Base-by-base conservation (phyloP, 23 red algal species). In the Gracilaria gracilis region DNA sequence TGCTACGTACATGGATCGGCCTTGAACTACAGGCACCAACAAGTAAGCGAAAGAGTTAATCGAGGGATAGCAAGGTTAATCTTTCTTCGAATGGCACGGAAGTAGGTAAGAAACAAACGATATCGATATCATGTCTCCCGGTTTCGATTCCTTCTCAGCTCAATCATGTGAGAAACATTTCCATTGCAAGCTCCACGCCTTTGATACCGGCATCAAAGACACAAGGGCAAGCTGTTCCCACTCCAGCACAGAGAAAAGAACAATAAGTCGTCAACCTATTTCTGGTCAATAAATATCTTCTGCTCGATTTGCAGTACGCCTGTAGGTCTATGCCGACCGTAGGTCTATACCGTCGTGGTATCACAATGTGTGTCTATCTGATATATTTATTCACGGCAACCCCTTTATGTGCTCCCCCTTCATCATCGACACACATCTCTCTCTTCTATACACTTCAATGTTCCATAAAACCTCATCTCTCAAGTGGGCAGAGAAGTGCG, bases 271-370 rank as follows among this genome's bases (percentile, higher is more conserved):
- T 62, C 59, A 29, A 62, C 59, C 9, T 29, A 62, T 62, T 25
- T 62, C 59, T 62, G 29, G 24, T 62, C 27, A 62, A 27, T 31
- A 62, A 62, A 31, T 62, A 62, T 62, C 59, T 62, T 29, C 59
- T 62, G 24, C 59, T 29, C 5, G 24, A 62, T 62, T 62, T 62
- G 23, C 24, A 62, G 17, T 7, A 58, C 59, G 29, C 9, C 24
- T 24, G 59, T 25, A 62, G 24, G 2, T 62, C 27, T 31, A 29
- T 29, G 13, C 27, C 59, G 29, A 29, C 24, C 59, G 59, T 25
- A 62, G 24, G 2, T 62, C 27, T 31, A 29, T 29, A 31, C 27
- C 24, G 2, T 31, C 29, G 24, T 13, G 24, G 59, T 31, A 62
- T 29, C 59, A 29, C 13, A 2, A 29, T 8, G 8, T 29, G 0